Percentiles rank a stretch among this genome's conserved stretches.
Evolutionary conservation across 2,329 filamentous ascomycete genomes (phyloP).

Genomic region (Geosmithia morbida): DNA sequence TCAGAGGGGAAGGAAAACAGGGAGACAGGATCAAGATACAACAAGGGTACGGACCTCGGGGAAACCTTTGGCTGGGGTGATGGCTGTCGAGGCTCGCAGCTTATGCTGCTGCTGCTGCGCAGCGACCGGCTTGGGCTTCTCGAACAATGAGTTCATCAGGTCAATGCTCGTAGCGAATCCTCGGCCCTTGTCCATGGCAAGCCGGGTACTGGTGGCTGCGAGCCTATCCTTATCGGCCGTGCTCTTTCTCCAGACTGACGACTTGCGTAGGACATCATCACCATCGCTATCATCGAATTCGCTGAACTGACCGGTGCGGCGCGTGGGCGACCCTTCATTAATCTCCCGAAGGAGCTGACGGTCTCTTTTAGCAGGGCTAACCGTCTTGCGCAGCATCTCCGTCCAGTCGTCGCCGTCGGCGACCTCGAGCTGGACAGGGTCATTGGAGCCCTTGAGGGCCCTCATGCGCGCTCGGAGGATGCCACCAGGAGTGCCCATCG

Average conservation of each 20-base stretch:
- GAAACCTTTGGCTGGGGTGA: slow-evolving; percentile 43
- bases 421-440: slow-evolving; percentile 44
- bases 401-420: slow-evolving; percentile 76
- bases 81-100: slow-evolving; percentile 32
- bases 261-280: slow-evolving; percentile 24
- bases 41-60: slow-evolving; percentile 67
- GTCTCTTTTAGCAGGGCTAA: slow-evolving; percentile 87
- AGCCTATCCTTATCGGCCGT: slow-evolving; percentile 12
- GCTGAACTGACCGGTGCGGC: slow-evolving; percentile 4
- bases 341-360: slow-evolving; percentile 52
- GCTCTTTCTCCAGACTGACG: slow-evolving; percentile 19
- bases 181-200: slow-evolving; percentile 32
- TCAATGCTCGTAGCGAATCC: slow-evolving; percentile 84
- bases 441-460: slow-evolving; percentile 44
- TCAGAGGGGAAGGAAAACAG: neutral
- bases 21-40: slow-evolving; percentile 15
- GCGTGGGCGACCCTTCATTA: slow-evolving; percentile 35
- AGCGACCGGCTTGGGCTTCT: slow-evolving; percentile 46
- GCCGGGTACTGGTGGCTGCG: slow-evolving; percentile 14
- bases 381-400: slow-evolving; percentile 82
- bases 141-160: slow-evolving; percentile 89
- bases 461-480: slow-evolving; percentile 50
- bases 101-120: slow-evolving; percentile 21
- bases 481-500: slow-evolving; percentile 35
- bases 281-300: slow-evolving; percentile 8